Evolutionary conservation across 2,329 filamentous ascomycete genomes (phyloP), one percentile per base, ranked within the genome.

Genomic region (Knufia fluminis): DNA sequence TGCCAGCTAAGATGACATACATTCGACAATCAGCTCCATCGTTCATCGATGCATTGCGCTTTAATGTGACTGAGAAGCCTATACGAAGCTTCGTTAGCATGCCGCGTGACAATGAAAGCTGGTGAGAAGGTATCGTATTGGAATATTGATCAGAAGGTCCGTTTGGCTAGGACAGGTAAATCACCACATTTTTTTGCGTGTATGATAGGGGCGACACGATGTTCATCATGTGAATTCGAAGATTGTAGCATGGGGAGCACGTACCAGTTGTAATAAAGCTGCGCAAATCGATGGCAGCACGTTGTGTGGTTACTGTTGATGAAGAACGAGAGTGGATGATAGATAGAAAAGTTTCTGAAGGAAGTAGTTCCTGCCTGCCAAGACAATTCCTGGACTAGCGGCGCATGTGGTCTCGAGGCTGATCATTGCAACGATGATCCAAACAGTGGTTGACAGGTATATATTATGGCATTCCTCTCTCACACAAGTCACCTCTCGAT

Each of bases 191-290:
- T 19, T 36, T 49, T 62, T 62, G 66, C 57, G 51, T 68, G 74
- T 78, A 69, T 70, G 76, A 78, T 79, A 79, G 76, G 76, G 76
- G 76, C 76, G 76, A 79, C 76, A 79, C 73, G 68, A 66, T 68
- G 69, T 72, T 79, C 76, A 79, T 79, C 76, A 76, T 71, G 33
- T 36, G 16, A 16, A 36, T 8, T 36, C 6, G 6, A 28, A 26
- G 9, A 28, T n/a, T 16, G n/a, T 3, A 43, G 19, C 7, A 28
- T 8, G 40, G n/a, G 9, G 17, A 16, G 19, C 14, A 43, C 40
- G 22, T 43, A 43, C 40, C 40, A 24, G 4, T 43, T 4, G 9
- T 36, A 4, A 16, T 36, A 16, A 36, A 7, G 33, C 33, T 36
- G 10, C 16, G 10, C 9, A 14, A 14, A 26, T 12, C 14, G 23